These are phyloP conservation scores for Pleurotus djamor DNA, from an alignment of 768 basidiomycete species.

Conservation along the genomic window DNA sequence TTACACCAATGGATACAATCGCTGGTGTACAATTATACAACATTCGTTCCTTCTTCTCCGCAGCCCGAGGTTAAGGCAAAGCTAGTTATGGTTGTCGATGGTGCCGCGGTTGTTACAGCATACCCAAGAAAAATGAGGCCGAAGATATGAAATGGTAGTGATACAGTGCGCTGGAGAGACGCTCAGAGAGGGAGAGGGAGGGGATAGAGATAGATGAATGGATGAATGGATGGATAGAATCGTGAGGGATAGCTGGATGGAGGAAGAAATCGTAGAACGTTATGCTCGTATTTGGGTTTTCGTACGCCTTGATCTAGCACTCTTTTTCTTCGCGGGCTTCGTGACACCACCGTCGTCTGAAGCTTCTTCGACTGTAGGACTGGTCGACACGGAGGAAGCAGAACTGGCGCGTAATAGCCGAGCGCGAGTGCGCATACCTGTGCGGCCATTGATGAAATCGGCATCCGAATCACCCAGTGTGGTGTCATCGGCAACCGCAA, in stretches of 20 bases:
- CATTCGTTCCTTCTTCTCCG: background rate
- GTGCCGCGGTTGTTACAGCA: background rate
- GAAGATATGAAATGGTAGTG: background rate
- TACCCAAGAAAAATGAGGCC: background rate
- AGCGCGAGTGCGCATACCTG: background rate
- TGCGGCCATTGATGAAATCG: background rate
- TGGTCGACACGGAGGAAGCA: background rate
- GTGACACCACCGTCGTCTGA: background rate
- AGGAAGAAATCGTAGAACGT: background rate
- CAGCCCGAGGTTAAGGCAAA: background rate
- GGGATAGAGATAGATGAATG: background rate
- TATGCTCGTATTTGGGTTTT: background rate
- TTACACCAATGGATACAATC: background rate
- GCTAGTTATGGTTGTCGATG: background rate
- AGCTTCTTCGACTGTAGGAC: background rate
- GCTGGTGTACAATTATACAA: constrained; percentile 3
- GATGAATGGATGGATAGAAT: background rate
- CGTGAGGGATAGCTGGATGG: background rate
- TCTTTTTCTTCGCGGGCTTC: background rate
- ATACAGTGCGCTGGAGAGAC: background rate
- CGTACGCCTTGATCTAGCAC: background rate
- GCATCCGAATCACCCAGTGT: background rate
- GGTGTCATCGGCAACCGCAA: background rate
- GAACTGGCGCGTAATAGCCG: background rate
- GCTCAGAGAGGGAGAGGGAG: background rate